Evolutionary conservation across 2,329 filamentous ascomycete species (phyloP).

Genomic region (Alternaria longipes): DNA sequence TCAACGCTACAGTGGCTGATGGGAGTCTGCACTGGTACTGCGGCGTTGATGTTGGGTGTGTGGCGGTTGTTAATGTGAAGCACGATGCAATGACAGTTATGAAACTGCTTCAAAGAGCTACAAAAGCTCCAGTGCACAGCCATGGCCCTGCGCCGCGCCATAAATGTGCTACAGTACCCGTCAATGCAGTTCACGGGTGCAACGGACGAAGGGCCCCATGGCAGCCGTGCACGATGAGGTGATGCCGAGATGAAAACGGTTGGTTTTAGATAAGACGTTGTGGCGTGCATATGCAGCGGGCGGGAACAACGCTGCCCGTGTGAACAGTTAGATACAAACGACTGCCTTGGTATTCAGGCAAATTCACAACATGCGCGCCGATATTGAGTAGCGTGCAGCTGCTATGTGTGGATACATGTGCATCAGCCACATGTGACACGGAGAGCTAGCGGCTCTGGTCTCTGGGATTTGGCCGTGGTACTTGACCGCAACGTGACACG

Average conservation of each 20-base stretch:
- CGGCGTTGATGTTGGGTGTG: conserved; percentile 72
- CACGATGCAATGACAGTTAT: conserved; percentile 5
- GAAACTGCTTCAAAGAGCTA: conserved; percentile 6
- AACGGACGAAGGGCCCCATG: conserved; percentile 16
- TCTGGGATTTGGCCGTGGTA: conserved; percentile 1
- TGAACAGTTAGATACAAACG: conserved; percentile 11
- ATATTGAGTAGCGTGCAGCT: conserved; percentile 3
- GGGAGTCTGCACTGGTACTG: conserved; percentile 73
- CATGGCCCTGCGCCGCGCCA: conserved; percentile 22
- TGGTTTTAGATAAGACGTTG: conserved; percentile 17
- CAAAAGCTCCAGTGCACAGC: not conserved
- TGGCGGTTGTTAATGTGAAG: conserved; percentile 71
- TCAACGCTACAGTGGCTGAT: conserved; percentile 98
- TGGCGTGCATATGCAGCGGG: conserved; percentile 19
- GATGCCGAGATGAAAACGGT: conserved; percentile 3
- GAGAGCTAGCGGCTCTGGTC: conserved; percentile 2
- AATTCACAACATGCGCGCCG: conserved; percentile 21
- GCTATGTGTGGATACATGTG: conserved; percentile 1
- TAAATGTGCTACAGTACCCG: conserved; percentile 32
- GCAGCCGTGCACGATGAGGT: conserved; percentile 23
- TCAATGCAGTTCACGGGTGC: conserved; percentile 25
- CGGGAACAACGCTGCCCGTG: conserved; percentile 15
- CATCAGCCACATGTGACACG: conserved; percentile 4
- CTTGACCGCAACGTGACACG: conserved; percentile 30
- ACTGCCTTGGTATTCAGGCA: conserved; percentile 33